Evolutionary conservation across 2,329 filamentous ascomycete species (phyloP).

Genomic region (Alternaria ventricosa): DNA sequence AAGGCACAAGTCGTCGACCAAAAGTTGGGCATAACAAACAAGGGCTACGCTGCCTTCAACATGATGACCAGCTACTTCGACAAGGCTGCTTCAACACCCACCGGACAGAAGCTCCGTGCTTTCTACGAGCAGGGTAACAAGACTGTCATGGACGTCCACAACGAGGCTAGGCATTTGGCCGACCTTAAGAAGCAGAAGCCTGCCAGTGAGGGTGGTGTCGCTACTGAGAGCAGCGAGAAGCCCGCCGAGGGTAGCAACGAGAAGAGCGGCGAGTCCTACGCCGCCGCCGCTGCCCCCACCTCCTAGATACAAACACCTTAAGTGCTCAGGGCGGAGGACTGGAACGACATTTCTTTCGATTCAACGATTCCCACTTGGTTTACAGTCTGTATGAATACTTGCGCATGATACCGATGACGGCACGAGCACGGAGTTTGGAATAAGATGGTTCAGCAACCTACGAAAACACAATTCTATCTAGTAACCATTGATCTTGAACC

Average conservation of each 20-base stretch:
- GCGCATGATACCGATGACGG: conserved; percentile 8
- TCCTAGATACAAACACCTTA: conserved; percentile 3
- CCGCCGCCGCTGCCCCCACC: conserved; percentile 16
- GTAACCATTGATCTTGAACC: neutral
- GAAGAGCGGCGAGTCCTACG: conserved; percentile 17
- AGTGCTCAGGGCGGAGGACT: neutral
- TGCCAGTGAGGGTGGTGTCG: conserved; percentile 46
- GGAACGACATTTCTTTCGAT: conserved; percentile 1
- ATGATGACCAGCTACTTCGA: conserved; percentile 91
- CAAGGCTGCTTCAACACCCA: conserved; percentile 85
- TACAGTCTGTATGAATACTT: conserved; percentile 17
- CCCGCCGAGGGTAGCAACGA: conserved; percentile 22
- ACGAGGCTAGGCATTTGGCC: conserved; percentile 85
- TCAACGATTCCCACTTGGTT: conserved; percentile 20
- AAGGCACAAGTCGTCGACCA: conserved; percentile 83
- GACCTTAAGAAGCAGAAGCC: conserved; percentile 72
- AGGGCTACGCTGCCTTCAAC: conserved; percentile 70
- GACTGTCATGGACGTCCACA: conserved; percentile 93
- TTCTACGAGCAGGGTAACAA: conserved; percentile 88
- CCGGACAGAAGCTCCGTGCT: conserved; percentile 82
- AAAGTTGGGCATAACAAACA: conserved; percentile 80
- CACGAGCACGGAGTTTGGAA: conserved; percentile 12
- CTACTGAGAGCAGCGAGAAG: conserved; percentile 56
- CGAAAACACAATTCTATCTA: neutral
- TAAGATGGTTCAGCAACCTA: neutral